These are phyloP conservation scores for Podospora anserina DNA, from an alignment of 495 filamentous ascomycete species.

Conservation along the genomic window DNA sequence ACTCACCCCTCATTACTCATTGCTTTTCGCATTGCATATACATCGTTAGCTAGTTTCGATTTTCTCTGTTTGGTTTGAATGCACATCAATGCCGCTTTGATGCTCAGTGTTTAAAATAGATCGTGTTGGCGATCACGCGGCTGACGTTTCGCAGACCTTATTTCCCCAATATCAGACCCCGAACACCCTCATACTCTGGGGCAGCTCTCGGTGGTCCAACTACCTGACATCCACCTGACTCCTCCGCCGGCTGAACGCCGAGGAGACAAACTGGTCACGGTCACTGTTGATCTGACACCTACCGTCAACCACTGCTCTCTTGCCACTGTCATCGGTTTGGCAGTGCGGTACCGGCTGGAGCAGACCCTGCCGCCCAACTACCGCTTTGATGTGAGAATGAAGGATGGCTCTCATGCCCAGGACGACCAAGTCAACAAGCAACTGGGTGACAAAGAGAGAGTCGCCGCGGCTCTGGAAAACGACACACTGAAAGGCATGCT, in stretches of 20 bases:
- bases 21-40: background rate
- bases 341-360: slow-evolving; percentile 85
- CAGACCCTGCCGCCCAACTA: slow-evolving; percentile 90
- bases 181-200: slow-evolving; percentile 94
- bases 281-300: slow-evolving; percentile 80
- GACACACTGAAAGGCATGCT: slow-evolving; percentile 81
- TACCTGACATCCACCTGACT: slow-evolving; percentile 81
- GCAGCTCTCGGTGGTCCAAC: slow-evolving; percentile 86
- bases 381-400: slow-evolving; percentile 87
- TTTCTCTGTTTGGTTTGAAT: background rate
- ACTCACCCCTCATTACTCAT: background rate
- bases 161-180: slow-evolving; percentile 89
- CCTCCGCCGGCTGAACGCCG: slow-evolving; percentile 55
- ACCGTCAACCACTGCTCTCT: slow-evolving; percentile 96
- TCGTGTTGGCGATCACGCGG: background rate
- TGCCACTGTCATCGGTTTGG: slow-evolving; percentile 93
- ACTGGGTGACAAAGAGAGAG: slow-evolving; percentile 90
- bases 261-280: slow-evolving; percentile 47
- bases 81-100: background rate
- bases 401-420: slow-evolving; percentile 92
- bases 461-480: slow-evolving; percentile 93
- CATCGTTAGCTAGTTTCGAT: background rate
- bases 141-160: slow-evolving; percentile 68
- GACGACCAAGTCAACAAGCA: slow-evolving; percentile 96
- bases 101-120: background rate